Conservation (phyloP, 352 stramenopile genomes). For the Phytophthora fragariaefolia region DNA sequence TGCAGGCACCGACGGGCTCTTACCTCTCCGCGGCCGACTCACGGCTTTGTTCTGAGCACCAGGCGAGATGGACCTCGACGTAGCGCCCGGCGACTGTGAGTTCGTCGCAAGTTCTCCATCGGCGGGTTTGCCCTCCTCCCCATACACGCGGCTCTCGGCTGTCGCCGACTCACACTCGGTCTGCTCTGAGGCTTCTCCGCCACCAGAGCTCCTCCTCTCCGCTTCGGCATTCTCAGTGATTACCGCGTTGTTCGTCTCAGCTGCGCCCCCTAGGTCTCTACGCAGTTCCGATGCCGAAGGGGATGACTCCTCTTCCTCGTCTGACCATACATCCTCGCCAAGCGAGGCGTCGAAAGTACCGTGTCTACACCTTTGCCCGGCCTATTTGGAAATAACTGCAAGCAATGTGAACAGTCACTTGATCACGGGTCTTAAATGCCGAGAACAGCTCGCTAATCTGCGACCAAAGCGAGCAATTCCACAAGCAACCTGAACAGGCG, state of each 20-base stretch:
- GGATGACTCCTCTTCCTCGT: not conserved
- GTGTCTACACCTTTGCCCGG: too few species aligned
- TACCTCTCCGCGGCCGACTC: not conserved
- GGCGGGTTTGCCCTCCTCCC: not conserved
- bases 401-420: too few species aligned
- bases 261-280: not conserved
- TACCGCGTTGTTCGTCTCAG: not conserved
- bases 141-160: not conserved
- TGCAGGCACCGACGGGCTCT: not conserved
- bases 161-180: not conserved
- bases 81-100: not conserved
- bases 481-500: too few species aligned
- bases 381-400: too few species aligned
- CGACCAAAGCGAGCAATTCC: too few species aligned
- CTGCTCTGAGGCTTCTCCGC: not conserved
- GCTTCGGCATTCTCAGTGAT: not conserved
- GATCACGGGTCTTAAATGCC: too few species aligned
- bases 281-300: not conserved
- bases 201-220: not conserved
- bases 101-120: not conserved
- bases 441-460: too few species aligned
- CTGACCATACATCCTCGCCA: not conserved
- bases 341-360: not conserved
- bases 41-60: not conserved
- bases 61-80: not conserved